A percentile compares a stretch with the other conserved stretches of the same genome.
These are phyloP conservation scores for Fusarium scirpi DNA, from an alignment of 2,329 filamentous ascomycete species.

Conservation along the genomic window DNA sequence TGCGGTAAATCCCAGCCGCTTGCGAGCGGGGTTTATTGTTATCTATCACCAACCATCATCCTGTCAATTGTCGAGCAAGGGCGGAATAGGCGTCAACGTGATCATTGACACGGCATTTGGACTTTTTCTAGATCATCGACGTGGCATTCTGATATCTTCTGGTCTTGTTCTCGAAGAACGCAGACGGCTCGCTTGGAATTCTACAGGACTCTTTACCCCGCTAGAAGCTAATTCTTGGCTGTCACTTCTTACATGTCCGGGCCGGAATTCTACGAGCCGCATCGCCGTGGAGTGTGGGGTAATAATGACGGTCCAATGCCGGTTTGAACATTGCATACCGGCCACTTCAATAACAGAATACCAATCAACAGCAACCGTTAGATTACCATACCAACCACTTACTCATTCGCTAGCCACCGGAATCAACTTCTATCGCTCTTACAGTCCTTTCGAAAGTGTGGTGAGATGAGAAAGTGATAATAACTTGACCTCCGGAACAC, in stretches of 20 bases:
- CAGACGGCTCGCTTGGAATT: neutral
- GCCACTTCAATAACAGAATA: neutral
- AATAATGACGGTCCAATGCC: neutral
- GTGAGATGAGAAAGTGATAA: neutral
- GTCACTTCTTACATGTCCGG: neutral
- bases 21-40: constrained; percentile 18
- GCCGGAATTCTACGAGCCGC: neutral
- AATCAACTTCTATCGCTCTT: too few relatives aligned
- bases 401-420: rapidly evolving
- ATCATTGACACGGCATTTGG: neutral
- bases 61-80: neutral
- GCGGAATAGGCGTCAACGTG: neutral
- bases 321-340: neutral
- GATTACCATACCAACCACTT: neutral
- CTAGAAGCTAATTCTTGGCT: neutral
- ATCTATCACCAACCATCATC: constrained; percentile 12
- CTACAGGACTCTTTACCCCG: neutral
- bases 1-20: constrained; percentile 24
- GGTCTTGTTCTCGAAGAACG: constrained; percentile 5
- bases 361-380: neutral
- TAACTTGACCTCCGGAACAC: neutral
- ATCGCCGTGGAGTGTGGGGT: neutral
- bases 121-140: neutral
- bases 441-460: too few relatives aligned
- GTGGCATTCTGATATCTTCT: neutral